Percentiles rank a stretch among this genome's conserved stretches.
phyloP scores from a whole-genome alignment of 768 basidiomycete species.

The Rhodotorula diobovata region DNA sequence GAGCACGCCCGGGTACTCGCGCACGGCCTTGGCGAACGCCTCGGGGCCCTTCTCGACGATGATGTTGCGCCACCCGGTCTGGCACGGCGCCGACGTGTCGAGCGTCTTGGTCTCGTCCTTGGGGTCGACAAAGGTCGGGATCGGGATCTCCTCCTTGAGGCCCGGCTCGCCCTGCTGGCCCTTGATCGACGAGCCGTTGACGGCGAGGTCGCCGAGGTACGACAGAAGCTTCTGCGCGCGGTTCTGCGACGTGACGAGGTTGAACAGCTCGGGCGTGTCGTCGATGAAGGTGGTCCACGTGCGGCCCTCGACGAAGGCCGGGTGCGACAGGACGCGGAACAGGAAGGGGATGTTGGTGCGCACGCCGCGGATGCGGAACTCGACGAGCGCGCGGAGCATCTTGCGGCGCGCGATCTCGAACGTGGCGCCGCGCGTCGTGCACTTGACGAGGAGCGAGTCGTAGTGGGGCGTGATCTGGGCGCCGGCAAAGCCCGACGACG shows the following conservation, averaged over 20 bases:
- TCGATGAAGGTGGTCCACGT: constrained; percentile 99
- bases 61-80: constrained; percentile 93
- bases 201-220: constrained; percentile 93
- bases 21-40: constrained; percentile 95
- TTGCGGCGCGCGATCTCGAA: constrained; percentile 98
- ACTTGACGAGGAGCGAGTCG: constrained; percentile 95
- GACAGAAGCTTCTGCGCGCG: constrained; percentile 95
- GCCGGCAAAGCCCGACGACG: constrained; percentile 94
- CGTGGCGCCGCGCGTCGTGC: constrained; percentile 89
- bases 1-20: constrained; percentile 87
- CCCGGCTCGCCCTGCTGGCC: constrained; percentile 94
- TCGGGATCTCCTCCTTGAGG: constrained; percentile 76
- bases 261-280: constrained; percentile 98
- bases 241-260: constrained; percentile 94
- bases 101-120: constrained; percentile 67
- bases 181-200: constrained; percentile 97
- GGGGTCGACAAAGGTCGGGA: constrained; percentile 73
- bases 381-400: constrained; percentile 98
- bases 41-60: constrained; percentile 96
- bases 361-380: constrained; percentile 87
- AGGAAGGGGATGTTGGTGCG: constrained; percentile 99
- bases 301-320: constrained; percentile 89
- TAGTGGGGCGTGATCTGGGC: constrained; percentile 99
- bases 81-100: constrained; percentile 77
- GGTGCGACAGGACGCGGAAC: constrained; percentile 94